phyloP scores from a whole-genome alignment of 177 flowering plant genomes.

The Vitis hybrid region DNA sequence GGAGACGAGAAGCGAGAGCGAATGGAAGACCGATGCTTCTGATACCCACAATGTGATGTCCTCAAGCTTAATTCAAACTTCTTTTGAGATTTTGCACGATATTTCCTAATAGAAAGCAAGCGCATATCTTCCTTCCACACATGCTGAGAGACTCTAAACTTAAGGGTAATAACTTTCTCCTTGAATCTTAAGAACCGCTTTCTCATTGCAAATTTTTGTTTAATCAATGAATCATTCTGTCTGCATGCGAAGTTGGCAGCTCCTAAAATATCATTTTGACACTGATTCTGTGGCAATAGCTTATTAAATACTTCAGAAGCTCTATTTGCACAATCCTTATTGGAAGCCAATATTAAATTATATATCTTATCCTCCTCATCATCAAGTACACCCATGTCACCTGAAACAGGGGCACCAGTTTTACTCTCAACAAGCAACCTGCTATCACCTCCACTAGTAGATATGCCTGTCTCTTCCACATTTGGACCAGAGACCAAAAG shows the following conservation, averaged over 20 bases:
- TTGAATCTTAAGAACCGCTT: constrained; percentile 56
- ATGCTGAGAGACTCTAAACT: constrained; percentile 66
- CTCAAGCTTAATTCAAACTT: constrained; percentile 57
- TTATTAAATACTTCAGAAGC: constrained; percentile 55
- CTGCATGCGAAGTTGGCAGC: constrained; percentile 8
- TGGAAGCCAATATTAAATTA: constrained; percentile 45
- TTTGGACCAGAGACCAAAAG: constrained; percentile 3
- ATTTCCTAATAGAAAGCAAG: constrained; percentile 56
- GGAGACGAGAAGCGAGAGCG: constrained; percentile 64
- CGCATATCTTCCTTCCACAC: constrained; percentile 84
- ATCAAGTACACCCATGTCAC: constrained; percentile 4
- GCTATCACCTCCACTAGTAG: constrained; percentile 16
- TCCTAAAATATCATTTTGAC: constrained; percentile 22
- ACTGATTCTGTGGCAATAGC: constrained; percentile 36
- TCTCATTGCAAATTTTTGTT: constrained; percentile 45
- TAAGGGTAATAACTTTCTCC: constrained; percentile 69
- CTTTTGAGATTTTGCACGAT: constrained; percentile 68
- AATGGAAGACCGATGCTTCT: constrained; percentile 64
- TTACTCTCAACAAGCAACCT: constrained; percentile 12
- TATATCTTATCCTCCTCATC: constrained; percentile 18
- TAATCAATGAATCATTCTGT: constrained; percentile 28
- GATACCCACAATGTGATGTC: constrained; percentile 34
- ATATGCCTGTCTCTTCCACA: constrained; percentile 8
- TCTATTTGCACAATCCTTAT: constrained; percentile 52
- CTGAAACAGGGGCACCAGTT: constrained; percentile 3